phyloP scores from a whole-genome alignment of 768 basidiomycete genomes.

The Russula brevipes region DNA sequence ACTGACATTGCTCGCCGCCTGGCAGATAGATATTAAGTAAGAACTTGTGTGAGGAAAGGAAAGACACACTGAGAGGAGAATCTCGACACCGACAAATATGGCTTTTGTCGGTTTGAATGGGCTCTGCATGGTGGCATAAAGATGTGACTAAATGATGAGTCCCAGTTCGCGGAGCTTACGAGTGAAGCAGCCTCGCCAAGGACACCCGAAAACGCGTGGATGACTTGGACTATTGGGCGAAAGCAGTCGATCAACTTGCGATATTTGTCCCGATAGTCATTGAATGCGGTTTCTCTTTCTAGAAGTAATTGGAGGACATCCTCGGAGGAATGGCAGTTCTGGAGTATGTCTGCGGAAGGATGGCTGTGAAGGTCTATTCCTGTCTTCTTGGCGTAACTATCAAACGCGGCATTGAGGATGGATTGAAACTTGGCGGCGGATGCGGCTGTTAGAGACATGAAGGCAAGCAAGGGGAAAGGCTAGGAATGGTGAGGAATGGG shows the following conservation, averaged over 20 bases:
- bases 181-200: not conserved
- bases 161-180: not conserved
- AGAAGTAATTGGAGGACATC: not conserved
- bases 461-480: too few relatives aligned
- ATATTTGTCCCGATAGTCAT: too few relatives aligned
- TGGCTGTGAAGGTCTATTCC: not conserved
- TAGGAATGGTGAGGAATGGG: too few relatives aligned
- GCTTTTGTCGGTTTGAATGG: not conserved
- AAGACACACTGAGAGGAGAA: not conserved
- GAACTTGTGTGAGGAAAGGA: too few relatives aligned
- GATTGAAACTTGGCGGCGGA: not conserved
- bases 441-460: not conserved
- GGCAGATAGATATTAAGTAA: not conserved
- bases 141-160: not conserved
- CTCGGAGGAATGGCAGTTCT: not conserved
- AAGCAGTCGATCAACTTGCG: not conserved
- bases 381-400: not conserved
- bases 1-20: not conserved
- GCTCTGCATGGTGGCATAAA: not conserved
- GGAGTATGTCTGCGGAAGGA: too few relatives aligned
- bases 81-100: not conserved
- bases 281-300: not conserved
- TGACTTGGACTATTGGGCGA: not conserved
- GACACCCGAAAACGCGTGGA: not conserved
- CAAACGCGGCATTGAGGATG: not conserved